Conservation (phyloP, 148 eudicot species). For the Rhododendron henanense region DNA sequence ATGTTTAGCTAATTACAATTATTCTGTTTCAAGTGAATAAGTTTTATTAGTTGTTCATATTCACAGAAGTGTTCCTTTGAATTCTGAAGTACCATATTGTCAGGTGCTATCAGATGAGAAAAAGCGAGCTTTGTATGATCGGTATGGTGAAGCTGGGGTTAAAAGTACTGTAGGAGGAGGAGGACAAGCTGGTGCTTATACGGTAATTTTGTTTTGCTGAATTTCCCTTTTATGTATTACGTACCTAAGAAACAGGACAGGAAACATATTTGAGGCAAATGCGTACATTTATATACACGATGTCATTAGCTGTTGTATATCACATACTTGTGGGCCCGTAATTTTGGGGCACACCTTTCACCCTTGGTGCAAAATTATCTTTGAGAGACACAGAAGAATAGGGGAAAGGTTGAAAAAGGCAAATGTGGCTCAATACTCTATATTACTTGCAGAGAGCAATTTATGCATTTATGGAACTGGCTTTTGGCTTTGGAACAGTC, state of each 20-base stretch:
- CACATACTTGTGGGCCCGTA: not conserved
- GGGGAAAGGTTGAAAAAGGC: not conserved
- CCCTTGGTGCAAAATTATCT: not conserved
- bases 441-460: not conserved
- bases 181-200: slow-evolving; percentile 75
- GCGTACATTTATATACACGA: not conserved
- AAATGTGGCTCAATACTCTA: not conserved
- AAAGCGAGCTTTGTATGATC: slow-evolving; percentile 93
- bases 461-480: not conserved
- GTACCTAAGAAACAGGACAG: not conserved
- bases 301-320: not conserved
- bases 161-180: slow-evolving; percentile 65
- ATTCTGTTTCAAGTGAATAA: not conserved
- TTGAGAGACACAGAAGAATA: not conserved
- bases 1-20: not conserved
- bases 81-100: slow-evolving; percentile 49
- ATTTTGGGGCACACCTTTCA: not conserved
- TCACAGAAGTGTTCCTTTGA: slow-evolving; percentile 23
- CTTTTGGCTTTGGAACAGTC: not conserved
- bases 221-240: slow-evolving; percentile 1
- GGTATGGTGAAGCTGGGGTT: slow-evolving; percentile 96
- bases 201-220: slow-evolving; percentile 45
- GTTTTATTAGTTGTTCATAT: slow-evolving; percentile 6
- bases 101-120: slow-evolving; percentile 99
- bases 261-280: not conserved